A percentile compares a stretch with the other conserved stretches of the same genome.
phyloP scores from a whole-genome alignment of 2,329 filamentous ascomycete genomes.

The Fonsecaea pedrosoi region DNA sequence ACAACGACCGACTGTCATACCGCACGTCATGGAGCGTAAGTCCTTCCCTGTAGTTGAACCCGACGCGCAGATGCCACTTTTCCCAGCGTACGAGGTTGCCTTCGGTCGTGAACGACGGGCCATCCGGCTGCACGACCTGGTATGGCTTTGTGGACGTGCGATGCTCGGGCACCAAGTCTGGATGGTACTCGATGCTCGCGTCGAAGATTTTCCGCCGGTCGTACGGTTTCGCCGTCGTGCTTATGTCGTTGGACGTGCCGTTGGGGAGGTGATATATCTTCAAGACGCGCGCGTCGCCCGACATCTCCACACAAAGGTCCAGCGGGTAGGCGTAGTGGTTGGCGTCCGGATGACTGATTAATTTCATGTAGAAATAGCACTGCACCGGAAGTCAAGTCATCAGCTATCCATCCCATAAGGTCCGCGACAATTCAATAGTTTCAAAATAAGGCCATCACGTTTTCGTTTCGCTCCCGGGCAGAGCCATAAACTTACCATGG shows the following conservation, averaged over 20 bases:
- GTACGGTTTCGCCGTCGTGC: conserved; percentile 47
- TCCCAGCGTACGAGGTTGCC: conserved; percentile 49
- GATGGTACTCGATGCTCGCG: conserved; percentile 47
- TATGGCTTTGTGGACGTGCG: conserved; percentile 48
- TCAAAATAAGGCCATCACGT: too few relatives aligned
- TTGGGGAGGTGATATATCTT: conserved; percentile 59
- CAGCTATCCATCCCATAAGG: too few relatives aligned
- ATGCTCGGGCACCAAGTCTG: conserved; percentile 42
- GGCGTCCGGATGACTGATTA: conserved; percentile 54
- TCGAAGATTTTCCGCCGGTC: conserved; percentile 53
- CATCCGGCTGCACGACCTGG: conserved; percentile 48
- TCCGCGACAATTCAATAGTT: too few relatives aligned
- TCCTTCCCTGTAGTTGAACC: conserved; percentile 56
- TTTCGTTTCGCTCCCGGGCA: too few relatives aligned
- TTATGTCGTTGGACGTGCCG: conserved; percentile 49
- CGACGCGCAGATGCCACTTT: conserved; percentile 53
- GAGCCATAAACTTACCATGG: conserved; percentile 52
- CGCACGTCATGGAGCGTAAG: conserved; percentile 51
- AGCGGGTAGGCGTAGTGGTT: conserved; percentile 67
- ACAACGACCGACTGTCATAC: conserved; percentile 50
- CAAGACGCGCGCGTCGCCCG: conserved; percentile 57
- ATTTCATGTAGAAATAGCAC: conserved; percentile 51
- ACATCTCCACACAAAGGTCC: conserved; percentile 60
- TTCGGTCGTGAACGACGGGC: conserved; percentile 45
- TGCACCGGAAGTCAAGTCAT: conserved; percentile 11